These are phyloP conservation scores for Pyrus bretschneideri DNA, from an alignment of 306 rosid species.

Conservation along the genomic window DNA sequence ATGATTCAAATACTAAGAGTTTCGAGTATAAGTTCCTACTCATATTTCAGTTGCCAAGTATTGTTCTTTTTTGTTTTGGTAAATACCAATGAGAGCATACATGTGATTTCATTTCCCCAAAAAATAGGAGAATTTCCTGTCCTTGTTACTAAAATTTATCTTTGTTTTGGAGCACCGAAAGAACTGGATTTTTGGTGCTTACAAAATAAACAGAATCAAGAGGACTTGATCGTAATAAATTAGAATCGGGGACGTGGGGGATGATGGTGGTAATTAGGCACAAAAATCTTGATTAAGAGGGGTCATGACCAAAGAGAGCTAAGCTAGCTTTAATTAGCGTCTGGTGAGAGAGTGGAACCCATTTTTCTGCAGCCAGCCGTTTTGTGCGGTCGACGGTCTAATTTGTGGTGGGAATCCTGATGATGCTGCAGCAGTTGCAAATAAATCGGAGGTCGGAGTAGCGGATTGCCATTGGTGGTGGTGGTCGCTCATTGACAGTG, in stretches of 20 bases:
- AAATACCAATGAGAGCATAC: not conserved
- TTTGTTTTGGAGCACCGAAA: not conserved
- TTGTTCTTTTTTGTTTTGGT: not conserved
- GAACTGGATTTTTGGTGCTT: not conserved
- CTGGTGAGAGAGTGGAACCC: conserved; percentile 51
- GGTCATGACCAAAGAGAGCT: not conserved
- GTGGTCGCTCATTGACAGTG: conserved; percentile 43
- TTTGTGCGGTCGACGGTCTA: conserved; percentile 30
- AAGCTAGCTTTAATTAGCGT: not conserved
- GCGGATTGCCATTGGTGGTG: conserved; percentile 45
- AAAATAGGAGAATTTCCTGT: conserved; percentile 13
- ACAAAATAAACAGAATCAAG: not conserved
- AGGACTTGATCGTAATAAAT: not conserved
- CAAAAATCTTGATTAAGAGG: not conserved
- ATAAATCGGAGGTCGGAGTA: conserved; percentile 25
- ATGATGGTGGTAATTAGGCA: not conserved
- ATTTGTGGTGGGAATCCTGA: conserved; percentile 97
- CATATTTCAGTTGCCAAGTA: no score
- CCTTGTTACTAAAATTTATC: not conserved
- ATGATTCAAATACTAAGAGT: no score
- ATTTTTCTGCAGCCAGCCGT: conserved; percentile 56
- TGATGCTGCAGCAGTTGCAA: conserved; percentile 99
- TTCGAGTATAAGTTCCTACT: no score
- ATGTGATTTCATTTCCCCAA: conserved; percentile 14
- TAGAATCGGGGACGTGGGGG: not conserved